Conservation (phyloP, 768 basidiomycete genomes). For the Auricularia heimuer region DNA sequence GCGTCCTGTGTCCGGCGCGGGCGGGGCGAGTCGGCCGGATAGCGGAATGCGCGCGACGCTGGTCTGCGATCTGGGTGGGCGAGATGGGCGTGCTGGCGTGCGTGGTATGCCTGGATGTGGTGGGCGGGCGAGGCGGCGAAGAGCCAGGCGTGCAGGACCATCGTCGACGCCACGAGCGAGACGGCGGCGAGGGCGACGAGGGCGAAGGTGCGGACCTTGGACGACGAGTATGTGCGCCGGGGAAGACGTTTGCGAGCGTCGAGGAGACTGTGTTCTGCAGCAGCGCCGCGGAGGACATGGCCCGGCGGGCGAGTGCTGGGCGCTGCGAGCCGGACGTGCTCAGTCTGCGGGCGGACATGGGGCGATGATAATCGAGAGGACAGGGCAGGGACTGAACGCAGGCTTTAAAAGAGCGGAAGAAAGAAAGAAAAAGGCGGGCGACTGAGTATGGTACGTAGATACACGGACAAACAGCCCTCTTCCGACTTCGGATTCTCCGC, state of each 20-base stretch:
- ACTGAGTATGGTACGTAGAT: too few relatives aligned
- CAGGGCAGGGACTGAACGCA: too few relatives aligned
- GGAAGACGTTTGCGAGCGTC: neutral
- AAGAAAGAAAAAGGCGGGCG: too few relatives aligned
- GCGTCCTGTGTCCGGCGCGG: constrained; percentile 39
- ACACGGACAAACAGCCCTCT: too few relatives aligned
- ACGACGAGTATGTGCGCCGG: constrained; percentile 1
- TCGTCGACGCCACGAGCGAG: constrained; percentile 41
- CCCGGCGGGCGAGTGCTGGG: neutral
- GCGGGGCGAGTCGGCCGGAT: constrained; percentile 8
- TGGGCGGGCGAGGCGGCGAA: constrained; percentile 23
- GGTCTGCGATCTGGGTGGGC: constrained; percentile 9
- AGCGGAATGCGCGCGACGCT: constrained; percentile 6
- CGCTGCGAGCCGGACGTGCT: neutral
- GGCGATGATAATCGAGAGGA: neutral
- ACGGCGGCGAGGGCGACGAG: constrained; percentile 46
- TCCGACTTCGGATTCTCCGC: too few relatives aligned
- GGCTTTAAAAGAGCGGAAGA: neutral
- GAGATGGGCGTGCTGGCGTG: constrained; percentile 16
- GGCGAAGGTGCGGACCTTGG: constrained; percentile 23
- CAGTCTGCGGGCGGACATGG: neutral
- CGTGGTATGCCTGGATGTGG: constrained; percentile 22
- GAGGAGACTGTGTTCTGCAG: neutral
- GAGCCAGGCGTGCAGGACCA: constrained; percentile 39
- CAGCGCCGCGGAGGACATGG: neutral